Evolutionary conservation across 2,329 filamentous ascomycete genomes (phyloP), one percentile per base, ranked within the genome.

Genomic region (Colletotrichum magnum): DNA sequence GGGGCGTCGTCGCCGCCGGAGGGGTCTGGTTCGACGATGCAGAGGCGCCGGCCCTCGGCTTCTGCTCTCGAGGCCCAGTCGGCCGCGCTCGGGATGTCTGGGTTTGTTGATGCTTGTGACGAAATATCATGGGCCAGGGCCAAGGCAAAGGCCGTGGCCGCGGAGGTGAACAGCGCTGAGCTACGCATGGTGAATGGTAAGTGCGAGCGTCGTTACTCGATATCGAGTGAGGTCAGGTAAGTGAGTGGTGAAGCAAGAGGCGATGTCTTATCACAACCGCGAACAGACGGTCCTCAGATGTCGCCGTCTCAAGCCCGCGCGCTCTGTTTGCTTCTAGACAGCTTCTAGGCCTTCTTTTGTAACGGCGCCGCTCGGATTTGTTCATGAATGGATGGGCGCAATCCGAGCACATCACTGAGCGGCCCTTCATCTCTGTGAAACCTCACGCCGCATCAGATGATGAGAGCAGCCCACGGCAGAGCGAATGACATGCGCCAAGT

Each of bases 21-120:
- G 16, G 39, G 24, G 18, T 72, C 26, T 1, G 78, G 77, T 39
- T 74, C 18, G 45, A 81, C 50, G 52, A 79, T 68, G 73, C 78
- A 76, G 28, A 80, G 63, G 48, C 75, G 68, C 43, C 75, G 75
- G 7, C 69, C 65, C 59, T 76, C 79, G 68, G 83, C 58, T 10
- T 41, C 56, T 79, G 28, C 83, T 83, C 83, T 85, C 84, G 58
- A 53, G 5, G 9, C 50, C 71, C 71, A 72, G 13, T 57, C 64
- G 1, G 21, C 28, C 1, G 24, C 26, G 47, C 52, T 66, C 13
- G 51, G 62, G 3, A 45, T 28, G 6, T 47, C 32, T 16, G 43
- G 24, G 10, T 28, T 36, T 1, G 51, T 45, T 15, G 9, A 18
- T 21, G 50, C 36, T 56, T 12, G 54, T 50, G 12, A 32, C 15